phyloP scores from a whole-genome alignment of 441 rosid genomes.

The Syzygium syzygioides region DNA sequence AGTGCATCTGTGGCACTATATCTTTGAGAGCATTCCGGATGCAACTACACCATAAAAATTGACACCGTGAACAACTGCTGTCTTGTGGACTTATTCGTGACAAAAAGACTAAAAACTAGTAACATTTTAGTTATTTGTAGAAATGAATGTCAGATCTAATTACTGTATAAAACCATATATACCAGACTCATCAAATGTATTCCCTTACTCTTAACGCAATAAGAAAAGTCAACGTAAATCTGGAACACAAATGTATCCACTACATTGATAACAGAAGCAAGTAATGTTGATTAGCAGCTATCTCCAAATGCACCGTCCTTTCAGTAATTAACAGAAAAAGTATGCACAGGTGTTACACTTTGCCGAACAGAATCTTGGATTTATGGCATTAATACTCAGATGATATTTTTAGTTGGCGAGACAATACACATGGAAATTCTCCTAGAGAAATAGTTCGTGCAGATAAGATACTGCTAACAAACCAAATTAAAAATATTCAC shows the following conservation, averaged over 20 bases:
- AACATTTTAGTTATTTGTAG: no score
- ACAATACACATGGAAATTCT: not conserved
- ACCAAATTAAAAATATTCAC: not conserved
- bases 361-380: not conserved
- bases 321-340: not conserved
- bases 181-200: not conserved
- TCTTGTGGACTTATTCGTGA: not conserved
- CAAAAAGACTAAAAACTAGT: not conserved
- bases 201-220: not conserved
- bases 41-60: not conserved
- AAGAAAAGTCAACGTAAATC: not conserved
- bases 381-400: not conserved
- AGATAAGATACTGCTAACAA: not conserved
- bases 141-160: no score
- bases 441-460: not conserved
- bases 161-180: not conserved
- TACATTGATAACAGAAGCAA: not conserved
- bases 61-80: not conserved
- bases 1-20: not conserved
- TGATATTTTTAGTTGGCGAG: not conserved
- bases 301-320: not conserved
- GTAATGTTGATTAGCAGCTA: not conserved
- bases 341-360: not conserved
- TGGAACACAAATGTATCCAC: no score
- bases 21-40: not conserved